Conservation (phyloP, 352 stramenopile species). For the Globisporangium takayamanum region DNA sequence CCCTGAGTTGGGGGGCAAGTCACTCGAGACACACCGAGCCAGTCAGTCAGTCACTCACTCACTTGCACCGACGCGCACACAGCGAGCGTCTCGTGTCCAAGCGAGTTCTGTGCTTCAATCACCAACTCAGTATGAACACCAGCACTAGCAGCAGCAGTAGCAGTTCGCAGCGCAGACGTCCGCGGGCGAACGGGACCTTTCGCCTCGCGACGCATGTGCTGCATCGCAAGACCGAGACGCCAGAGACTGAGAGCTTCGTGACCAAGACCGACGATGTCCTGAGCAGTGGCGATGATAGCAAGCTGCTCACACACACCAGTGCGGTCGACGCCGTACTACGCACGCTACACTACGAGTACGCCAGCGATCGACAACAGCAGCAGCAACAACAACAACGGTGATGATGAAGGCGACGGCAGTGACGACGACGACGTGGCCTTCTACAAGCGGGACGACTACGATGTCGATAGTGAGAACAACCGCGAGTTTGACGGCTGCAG, state of each 20-base stretch:
- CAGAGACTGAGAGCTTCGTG: neutral
- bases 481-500: constrained; percentile 1
- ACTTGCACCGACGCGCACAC: too few species aligned
- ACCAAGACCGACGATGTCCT: neutral
- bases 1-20: too few species aligned
- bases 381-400: neutral
- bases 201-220: neutral
- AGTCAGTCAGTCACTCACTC: too few species aligned
- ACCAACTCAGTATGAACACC: neutral
- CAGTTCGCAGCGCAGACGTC: neutral
- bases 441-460: neutral
- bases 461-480: constrained; percentile 8
- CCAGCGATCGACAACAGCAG: neutral
- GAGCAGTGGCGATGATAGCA: neutral
- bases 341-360: neutral
- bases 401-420: neutral
- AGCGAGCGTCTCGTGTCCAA: too few species aligned
- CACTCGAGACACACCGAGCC: too few species aligned
- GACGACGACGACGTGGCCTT: constrained; percentile 4
- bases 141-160: constrained; percentile 2
- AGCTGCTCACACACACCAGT: neutral
- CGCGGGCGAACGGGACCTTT: constrained; percentile 4
- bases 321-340: constrained; percentile 4
- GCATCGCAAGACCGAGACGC: neutral
- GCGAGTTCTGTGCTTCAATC: neutral